A percentile compares a stretch with the other conserved stretches of the same genome.
phyloP scores from a whole-genome alignment of 129 eudicot genomes.

The Escallonia herrerae region DNA sequence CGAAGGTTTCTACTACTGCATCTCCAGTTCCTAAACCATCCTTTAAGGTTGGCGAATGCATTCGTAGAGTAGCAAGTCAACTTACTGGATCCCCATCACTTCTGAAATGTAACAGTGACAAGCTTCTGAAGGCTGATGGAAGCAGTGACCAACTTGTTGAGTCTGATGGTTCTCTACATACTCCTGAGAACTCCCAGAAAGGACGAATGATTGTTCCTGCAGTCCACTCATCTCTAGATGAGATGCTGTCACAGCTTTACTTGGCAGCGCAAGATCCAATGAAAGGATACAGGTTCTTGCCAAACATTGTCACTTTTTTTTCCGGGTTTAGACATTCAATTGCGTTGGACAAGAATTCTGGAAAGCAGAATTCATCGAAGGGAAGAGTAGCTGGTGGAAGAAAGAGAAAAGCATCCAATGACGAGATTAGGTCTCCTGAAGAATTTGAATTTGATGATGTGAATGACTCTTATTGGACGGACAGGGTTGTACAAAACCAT shows the following conservation, averaged over 20 bases:
- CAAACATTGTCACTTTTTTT: slow-evolving; percentile 37
- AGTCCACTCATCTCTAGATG: slow-evolving; percentile 39
- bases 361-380: slow-evolving; percentile 15
- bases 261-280: slow-evolving; percentile 62
- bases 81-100: slow-evolving; percentile 47
- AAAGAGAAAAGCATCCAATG: slow-evolving; percentile 43
- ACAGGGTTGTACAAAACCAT: slow-evolving; percentile 65
- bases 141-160: slow-evolving; percentile 21
- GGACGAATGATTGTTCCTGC: slow-evolving; percentile 12
- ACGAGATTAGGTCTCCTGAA: slow-evolving; percentile 32
- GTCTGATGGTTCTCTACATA: slow-evolving; percentile 20
- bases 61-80: slow-evolving; percentile 73
- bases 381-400: slow-evolving; percentile 30
- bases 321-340: slow-evolving; percentile 44
- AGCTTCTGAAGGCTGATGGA: slow-evolving; percentile 17
- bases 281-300: slow-evolving; percentile 37
- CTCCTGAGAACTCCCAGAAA: slow-evolving; percentile 23
- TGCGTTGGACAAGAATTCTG: slow-evolving; percentile 23
- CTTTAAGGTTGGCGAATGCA: slow-evolving; percentile 66
- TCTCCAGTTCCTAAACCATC: slow-evolving; percentile 56
- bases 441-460: slow-evolving; percentile 74
- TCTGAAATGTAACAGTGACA: slow-evolving; percentile 21
- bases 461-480: slow-evolving; percentile 91
- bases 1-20: slow-evolving; percentile 36
- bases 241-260: slow-evolving; percentile 58